Evolutionary conservation across 208 protist genomes (phyloP).

Genomic region (Zelonia costaricensis): DNA sequence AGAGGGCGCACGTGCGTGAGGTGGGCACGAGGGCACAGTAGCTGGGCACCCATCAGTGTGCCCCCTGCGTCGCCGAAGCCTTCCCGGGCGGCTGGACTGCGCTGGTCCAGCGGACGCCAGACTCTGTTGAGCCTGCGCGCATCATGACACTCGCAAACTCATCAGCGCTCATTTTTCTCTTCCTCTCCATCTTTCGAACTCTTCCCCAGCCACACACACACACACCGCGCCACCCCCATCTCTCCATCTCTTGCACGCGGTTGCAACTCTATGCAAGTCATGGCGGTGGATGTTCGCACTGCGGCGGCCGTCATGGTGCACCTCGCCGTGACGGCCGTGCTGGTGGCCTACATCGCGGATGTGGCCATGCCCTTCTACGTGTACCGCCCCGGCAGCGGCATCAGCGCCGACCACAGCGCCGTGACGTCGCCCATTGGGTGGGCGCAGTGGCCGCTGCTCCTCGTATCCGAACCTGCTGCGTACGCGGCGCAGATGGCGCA

Average conservation of each 20-base stretch:
- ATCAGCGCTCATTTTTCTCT: no score
- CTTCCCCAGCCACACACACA: neutral
- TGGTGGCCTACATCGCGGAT: slow-evolving; percentile 22
- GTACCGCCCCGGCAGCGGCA: neutral
- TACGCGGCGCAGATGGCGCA: neutral
- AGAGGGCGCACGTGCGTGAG: no score
- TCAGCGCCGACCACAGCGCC: neutral
- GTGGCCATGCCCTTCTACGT: slow-evolving; percentile 31
- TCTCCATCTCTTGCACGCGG: no score
- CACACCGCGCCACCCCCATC: no score
- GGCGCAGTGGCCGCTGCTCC: slow-evolving; percentile 5
- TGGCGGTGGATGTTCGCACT: neutral
- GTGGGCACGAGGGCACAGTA: no score
- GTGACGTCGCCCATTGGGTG: neutral
- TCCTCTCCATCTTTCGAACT: no score
- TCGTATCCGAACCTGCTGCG: neutral
- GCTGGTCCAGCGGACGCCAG: no score
- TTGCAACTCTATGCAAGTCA: neutral
- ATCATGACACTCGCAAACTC: no score
- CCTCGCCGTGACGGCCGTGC: slow-evolving; percentile 14
- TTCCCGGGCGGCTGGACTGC: no score
- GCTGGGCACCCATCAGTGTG: no score
- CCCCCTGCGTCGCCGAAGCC: no score
- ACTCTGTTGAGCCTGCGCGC: no score
- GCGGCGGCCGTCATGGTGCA: slow-evolving; percentile 6